Percentiles rank a stretch among this genome's conserved stretches.
phyloP scores from a whole-genome alignment of 345 rosid species.

The Eucalyptus erythrocorys region DNA sequence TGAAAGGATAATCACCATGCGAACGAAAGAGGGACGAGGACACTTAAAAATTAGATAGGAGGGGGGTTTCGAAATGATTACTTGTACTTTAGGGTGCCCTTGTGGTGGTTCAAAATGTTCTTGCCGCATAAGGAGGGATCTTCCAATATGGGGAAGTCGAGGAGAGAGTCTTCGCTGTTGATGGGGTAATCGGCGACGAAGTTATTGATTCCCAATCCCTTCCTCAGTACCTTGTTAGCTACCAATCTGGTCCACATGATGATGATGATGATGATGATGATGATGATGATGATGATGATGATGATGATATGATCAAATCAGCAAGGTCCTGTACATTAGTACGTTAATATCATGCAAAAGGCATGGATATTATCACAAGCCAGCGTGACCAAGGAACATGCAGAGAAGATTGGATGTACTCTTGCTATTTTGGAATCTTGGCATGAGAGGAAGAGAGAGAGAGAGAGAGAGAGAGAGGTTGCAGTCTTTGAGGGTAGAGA shows the following conservation, averaged over 20 bases:
- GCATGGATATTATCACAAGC: not conserved
- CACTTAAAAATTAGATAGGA: not conserved
- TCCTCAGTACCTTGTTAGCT: constrained; percentile 55
- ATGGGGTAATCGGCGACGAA: constrained; percentile 69
- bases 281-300: not conserved
- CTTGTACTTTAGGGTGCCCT: not conserved
- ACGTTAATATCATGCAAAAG: not conserved
- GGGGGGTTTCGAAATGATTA: not conserved
- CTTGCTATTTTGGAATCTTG: not conserved
- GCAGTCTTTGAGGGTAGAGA: not conserved
- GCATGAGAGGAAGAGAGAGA: not conserved
- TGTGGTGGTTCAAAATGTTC: constrained; percentile 14
- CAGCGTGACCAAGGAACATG: not conserved
- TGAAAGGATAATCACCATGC: not conserved
- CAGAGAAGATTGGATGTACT: not conserved
- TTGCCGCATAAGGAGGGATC: constrained; percentile 11
- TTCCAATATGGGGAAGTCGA: constrained; percentile 13
- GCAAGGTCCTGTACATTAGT: not conserved
- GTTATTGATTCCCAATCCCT: constrained; percentile 53
- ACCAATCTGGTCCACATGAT: constrained; percentile 29
- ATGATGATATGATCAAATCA: not conserved
- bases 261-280: not conserved
- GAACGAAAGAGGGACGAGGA: not conserved
- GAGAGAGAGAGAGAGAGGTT: not conserved
- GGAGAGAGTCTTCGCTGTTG: not conserved